Evolutionary conservation across 352 stramenopile genomes (phyloP), one percentile per base, ranked within the genome.

Genomic region (Pythium dissotocum): DNA sequence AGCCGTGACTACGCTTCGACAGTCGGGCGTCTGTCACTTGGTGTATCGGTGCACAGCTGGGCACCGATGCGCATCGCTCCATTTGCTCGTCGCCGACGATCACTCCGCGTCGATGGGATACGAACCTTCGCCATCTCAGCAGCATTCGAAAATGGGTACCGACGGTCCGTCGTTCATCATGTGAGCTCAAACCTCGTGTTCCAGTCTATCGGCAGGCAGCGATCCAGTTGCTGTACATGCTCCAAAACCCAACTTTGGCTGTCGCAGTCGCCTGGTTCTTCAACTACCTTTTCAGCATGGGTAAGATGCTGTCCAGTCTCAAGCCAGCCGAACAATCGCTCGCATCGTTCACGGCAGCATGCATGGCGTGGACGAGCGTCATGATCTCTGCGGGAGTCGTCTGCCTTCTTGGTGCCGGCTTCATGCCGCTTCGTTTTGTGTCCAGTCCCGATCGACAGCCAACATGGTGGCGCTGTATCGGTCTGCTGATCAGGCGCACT

Each of bases 401-500:
- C 4, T 21, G 18, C 4, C 21, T 62, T 2, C 56, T 51, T 9
- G 56, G 56, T 24, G 35, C 38, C 4, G 52, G 56, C 14, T 40
- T 62, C n/a, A 30, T 40, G 12, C 56, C 26, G 4, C 32, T 18
- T 6, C 56, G 52, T 53, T 21, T 62, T 9, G 2, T 62, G 24
- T 40, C 9, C 0, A 38, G 28, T 12, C 36, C 46, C 46, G 18
- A 7, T 28, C 35, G 33, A 36, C 36, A 32, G 42, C 35, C 21
- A 7, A 62, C 28, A 3, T 62, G n/a, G 38, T 24, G n/a, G 56
- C 28, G 56, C 16, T 62, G 36, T 62, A 32, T 62, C 6, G 56
- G 36, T 2, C 6, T 62, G 2, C 21, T 53, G 40, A 21, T 62
- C 2, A 26, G 38, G 40, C 56, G 56, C n/a, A 62, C 56, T 12